phyloP scores from a whole-genome alignment of 352 stramenopile genomes.

The Pythium scleroteichum region DNA sequence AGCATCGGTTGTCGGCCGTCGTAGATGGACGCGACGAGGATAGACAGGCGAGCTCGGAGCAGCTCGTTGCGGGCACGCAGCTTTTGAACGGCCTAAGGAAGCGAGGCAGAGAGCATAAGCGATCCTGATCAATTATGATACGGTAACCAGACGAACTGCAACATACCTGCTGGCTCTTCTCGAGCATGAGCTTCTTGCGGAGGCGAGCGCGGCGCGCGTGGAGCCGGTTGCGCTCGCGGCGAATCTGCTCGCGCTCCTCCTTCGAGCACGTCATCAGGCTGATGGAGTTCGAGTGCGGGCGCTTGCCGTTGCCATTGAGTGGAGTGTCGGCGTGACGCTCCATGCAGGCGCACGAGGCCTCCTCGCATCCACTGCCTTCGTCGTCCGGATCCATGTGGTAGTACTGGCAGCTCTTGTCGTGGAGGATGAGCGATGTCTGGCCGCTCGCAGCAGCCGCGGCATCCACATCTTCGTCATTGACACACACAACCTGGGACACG shows the following conservation, averaged over 20 bases:
- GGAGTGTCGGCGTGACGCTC: conserved; percentile 25
- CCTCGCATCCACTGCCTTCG: conserved; percentile 25
- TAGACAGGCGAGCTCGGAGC: conserved; percentile 53
- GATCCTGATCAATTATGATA: neutral
- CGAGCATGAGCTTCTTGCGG: conserved; percentile 81
- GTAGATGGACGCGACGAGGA: conserved; percentile 71
- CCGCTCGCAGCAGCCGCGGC: conserved; percentile 30
- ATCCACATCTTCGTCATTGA: conserved; percentile 38
- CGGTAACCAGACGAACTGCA: neutral
- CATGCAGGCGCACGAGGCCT: conserved; percentile 27
- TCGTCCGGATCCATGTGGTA: conserved; percentile 35
- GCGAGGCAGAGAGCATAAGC: conserved; percentile 6
- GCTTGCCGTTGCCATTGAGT: conserved; percentile 45
- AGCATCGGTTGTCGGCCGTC: conserved; percentile 28
- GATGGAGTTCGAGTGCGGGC: conserved; percentile 30
- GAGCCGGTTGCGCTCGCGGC: conserved; percentile 72
- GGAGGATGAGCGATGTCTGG: conserved; percentile 31
- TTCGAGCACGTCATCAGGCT: conserved; percentile 51
- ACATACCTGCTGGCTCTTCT: conserved; percentile 69
- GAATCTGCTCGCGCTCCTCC: conserved; percentile 69
- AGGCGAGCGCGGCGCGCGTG: conserved; percentile 71
- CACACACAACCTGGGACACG: conserved; percentile 30
- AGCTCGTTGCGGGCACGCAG: conserved; percentile 63
- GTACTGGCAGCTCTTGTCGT: conserved; percentile 49
- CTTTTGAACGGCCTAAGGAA: conserved; percentile 53